Percentiles rank a stretch among this genome's conserved stretches.
phyloP scores from a whole-genome alignment of 345 rosid genomes.

The Rubroshorea leprosula region DNA sequence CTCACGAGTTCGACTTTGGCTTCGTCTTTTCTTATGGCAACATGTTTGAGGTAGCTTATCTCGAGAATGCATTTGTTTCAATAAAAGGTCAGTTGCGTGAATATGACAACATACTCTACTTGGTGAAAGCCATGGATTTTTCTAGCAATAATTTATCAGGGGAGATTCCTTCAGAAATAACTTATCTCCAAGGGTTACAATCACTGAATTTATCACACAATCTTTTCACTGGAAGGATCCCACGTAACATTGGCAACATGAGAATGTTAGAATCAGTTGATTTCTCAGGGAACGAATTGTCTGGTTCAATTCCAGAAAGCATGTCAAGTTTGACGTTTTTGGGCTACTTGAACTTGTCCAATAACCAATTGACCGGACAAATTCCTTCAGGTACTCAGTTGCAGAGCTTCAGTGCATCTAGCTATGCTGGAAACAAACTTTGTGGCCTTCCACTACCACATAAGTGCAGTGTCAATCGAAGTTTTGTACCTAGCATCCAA shows the following conservation, averaged over 20 bases:
- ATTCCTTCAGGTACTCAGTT: conserved; percentile 68
- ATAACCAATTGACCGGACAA: conserved; percentile 52
- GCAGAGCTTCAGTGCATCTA: conserved; percentile 51
- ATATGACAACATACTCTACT: conserved; percentile 7
- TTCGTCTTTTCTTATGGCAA: no score
- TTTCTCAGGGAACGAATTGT: conserved; percentile 54
- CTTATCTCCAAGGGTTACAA: no score
- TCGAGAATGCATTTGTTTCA: neutral
- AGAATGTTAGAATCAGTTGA: conserved; percentile 43
- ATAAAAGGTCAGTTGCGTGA: conserved; percentile 10
- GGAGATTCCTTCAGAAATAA: conserved; percentile 9
- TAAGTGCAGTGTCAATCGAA: no score
- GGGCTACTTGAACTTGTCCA: no score
- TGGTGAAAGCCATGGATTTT: conserved; percentile 17
- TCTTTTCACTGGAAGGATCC: conserved; percentile 56
- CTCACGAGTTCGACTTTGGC: no score
- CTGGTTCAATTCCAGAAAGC: conserved; percentile 53
- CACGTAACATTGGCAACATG: conserved; percentile 34
- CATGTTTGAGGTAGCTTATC: neutral
- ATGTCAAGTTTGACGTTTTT: conserved; percentile 57
- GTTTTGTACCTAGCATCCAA: no score
- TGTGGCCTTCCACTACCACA: conserved; percentile 49
- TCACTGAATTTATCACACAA: no score
- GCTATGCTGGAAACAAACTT: conserved; percentile 60
- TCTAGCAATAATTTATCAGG: conserved; percentile 13